Conservation (phyloP, 495 filamentous ascomycete genomes). For the Penicillium cinerascens region DNA sequence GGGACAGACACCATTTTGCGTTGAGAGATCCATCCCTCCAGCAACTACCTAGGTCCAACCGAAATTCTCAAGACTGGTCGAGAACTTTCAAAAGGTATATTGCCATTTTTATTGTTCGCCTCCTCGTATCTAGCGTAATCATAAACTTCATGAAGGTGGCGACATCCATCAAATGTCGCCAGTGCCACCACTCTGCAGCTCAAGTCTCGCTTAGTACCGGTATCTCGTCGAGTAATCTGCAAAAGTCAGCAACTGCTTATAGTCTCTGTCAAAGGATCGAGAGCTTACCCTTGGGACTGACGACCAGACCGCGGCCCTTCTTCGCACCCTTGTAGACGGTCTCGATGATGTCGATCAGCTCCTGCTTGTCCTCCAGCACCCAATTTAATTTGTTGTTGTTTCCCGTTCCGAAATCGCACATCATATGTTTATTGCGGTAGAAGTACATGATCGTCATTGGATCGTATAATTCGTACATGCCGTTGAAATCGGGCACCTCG, state of each 20-base stretch:
- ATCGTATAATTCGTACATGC: constrained; percentile 83
- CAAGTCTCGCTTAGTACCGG: constrained; percentile 55
- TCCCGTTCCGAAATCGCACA: constrained; percentile 95
- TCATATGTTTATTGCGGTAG: constrained; percentile 98
- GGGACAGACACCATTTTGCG: neutral
- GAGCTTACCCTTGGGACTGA: constrained; percentile 76
- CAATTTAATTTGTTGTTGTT: constrained; percentile 99
- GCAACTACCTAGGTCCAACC: neutral
- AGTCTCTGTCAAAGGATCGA: neutral
- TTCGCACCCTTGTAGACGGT: constrained; percentile 96
- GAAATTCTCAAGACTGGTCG: neutral
- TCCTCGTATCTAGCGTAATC: constrained; percentile 12
- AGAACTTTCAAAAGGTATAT: neutral
- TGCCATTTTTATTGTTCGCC: constrained; percentile 2
- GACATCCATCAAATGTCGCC: neutral
- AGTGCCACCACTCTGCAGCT: neutral
- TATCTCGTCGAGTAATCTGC: constrained; percentile 80
- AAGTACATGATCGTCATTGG: constrained; percentile 82
- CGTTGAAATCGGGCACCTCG: constrained; percentile 93
- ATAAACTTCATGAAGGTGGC: constrained; percentile 17
- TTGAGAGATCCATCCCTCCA: too few species aligned
- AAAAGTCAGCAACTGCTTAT: constrained; percentile 13
- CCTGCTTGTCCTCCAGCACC: constrained; percentile 97
- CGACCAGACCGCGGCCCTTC: constrained; percentile 93
- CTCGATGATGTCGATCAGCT: constrained; percentile 97